Conservation (phyloP, 2,329 filamentous ascomycete species). For the Thelonectria rubi region DNA sequence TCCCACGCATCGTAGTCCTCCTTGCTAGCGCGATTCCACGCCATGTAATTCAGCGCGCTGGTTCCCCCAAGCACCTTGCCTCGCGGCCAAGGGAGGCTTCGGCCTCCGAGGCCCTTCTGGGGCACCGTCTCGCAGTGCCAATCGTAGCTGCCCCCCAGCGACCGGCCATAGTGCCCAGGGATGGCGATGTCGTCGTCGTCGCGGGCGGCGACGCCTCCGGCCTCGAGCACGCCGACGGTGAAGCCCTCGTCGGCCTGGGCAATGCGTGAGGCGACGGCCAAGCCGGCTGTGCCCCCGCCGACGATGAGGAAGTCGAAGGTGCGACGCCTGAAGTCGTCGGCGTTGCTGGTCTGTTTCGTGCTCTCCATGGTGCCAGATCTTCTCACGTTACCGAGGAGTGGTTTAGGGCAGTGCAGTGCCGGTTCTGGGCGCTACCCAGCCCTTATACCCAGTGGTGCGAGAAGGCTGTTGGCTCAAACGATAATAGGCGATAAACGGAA, state of each 20-base stretch:
- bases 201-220: constrained; percentile 42
- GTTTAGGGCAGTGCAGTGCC: neutral
- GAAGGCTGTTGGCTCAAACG: neutral
- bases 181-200: constrained; percentile 49
- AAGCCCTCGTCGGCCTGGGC: constrained; percentile 49
- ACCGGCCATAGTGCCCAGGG: constrained; percentile 49
- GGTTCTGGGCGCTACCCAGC: constrained; percentile 3
- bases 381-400: no score
- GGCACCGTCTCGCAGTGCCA: constrained; percentile 54
- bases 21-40: constrained; percentile 57
- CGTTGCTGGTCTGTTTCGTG: constrained; percentile 4
- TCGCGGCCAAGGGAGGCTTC: constrained; percentile 52
- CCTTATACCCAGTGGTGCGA: constrained; percentile 17
- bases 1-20: constrained; percentile 67
- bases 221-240: constrained; percentile 46
- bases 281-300: constrained; percentile 64
- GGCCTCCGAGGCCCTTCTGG: constrained; percentile 50
- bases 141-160: constrained; percentile 50
- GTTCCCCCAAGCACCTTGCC: constrained; percentile 69
- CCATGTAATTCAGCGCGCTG: constrained; percentile 68
- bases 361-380: constrained; percentile 20
- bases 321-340: constrained; percentile 37
- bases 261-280: constrained; percentile 59
- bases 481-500: neutral
- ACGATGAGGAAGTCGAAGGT: constrained; percentile 54